These are phyloP conservation scores for Cyclostephanos invisitatus DNA, from an alignment of 108 stramenopile species.

Conservation along the genomic window DNA sequence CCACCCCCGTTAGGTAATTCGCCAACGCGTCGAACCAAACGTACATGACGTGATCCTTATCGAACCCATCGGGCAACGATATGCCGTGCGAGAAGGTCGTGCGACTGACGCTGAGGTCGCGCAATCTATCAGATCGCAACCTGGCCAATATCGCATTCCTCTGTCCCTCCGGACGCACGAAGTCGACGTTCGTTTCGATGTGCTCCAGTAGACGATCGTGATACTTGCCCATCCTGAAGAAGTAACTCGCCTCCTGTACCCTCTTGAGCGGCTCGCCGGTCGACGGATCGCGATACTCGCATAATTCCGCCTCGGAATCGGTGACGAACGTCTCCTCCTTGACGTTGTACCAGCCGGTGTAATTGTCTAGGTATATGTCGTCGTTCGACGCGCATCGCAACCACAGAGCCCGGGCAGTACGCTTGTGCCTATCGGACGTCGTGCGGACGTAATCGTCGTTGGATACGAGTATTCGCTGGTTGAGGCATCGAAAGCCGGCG, in stretches of 20 bases:
- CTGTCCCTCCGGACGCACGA: conserved; percentile 92
- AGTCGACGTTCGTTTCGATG: conserved; percentile 87
- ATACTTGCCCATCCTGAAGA: conserved; percentile 96
- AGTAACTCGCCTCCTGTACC: conserved; percentile 96
- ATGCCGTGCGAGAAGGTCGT: conserved; percentile 98
- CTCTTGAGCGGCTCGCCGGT: conserved; percentile 90
- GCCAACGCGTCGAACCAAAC: conserved; percentile 99
- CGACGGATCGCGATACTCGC: conserved; percentile 87
- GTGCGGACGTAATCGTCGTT: conserved; percentile 98
- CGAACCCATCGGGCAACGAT: conserved; percentile 91
- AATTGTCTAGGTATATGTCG: conserved; percentile 93
- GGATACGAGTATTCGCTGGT: conserved; percentile 86
- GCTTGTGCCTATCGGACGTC: conserved; percentile 90
- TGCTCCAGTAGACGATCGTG: conserved; percentile 81
- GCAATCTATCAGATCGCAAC: conserved; percentile 77
- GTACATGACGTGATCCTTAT: conserved; percentile 96
- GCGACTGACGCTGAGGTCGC: conserved; percentile 93
- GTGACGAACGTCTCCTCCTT: conserved; percentile 98
- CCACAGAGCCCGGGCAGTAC: conserved; percentile 89
- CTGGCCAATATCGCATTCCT: conserved; percentile 81
- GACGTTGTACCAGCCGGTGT: conserved; percentile 97
- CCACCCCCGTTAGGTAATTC: conserved; percentile 95
- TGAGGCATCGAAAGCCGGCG: conserved; percentile 88
- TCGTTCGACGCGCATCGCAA: conserved; percentile 74
- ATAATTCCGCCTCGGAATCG: conserved; percentile 88